Evolutionary conservation across 1,284 basidiomycete species (phyloP), one percentile per base, ranked within the genome.

Genomic region (Papiliotrema terrestris): DNA sequence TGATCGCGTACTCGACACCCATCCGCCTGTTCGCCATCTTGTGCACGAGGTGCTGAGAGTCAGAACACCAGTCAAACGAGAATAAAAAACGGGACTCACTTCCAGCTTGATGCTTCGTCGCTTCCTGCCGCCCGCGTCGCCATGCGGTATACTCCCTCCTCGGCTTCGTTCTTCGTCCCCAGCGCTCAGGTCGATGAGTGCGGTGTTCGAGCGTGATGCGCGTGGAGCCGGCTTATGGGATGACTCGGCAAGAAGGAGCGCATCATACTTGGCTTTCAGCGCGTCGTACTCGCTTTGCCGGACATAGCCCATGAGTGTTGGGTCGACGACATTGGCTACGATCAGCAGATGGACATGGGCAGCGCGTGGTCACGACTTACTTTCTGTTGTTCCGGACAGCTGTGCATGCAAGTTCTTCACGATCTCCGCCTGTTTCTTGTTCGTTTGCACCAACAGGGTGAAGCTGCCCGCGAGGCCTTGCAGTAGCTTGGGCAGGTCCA

Each of bases 11-110:
- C 50, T 73, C 71, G 37, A 75, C 68, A 8, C 73, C 73, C 13
- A 75, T 52, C 17, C 72, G 61, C n/a, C 67, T 62, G 55, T 75
- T 75, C 14, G 73, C 73, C 61, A 69, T 69, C 54, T 74, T 63
- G 57, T 75, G 73, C 3, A 75, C 66, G 26, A 75, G 60, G 46
- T 75, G 73, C 71, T 75, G 51, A 1, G 20, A 25, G 37, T 57
- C 52, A 56, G 52, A 35, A 2, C 22, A 9, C 13, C 6, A 22
- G 15, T 3, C 48, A 19, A 11, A 42, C 9, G 26, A 32, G 26
- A 36, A 8, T n/a, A n/a, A n/a, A n/a, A n/a, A 20, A 20, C 20
- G 32, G 26, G n/a, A 60, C 67, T 49, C 49, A 69, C 69, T 57
- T 72, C 73, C 13, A 75, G 66, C 57, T 69, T 73, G 56, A 75